Base-by-base conservation (phyloP, 163 green algal species). In the Chlorella variabilis region DNA sequence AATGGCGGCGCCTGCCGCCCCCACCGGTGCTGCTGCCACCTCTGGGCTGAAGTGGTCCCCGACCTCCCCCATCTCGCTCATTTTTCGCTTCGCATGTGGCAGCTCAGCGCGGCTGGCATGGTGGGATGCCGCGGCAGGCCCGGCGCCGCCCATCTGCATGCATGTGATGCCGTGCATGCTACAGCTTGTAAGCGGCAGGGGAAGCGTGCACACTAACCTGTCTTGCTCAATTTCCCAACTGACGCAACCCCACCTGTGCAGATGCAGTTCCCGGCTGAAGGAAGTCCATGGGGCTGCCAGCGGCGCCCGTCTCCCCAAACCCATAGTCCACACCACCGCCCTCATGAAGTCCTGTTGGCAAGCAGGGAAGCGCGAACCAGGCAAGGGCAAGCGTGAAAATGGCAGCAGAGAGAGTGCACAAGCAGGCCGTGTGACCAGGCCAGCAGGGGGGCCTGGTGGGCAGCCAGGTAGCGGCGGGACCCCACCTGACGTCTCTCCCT, bases 401-500 rank as follows among this genome's bases (percentile, higher is more conserved):
- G n/a, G n/a, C n/a, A n/a, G n/a, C n/a, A n/a, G n/a, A n/a, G n/a
- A 54, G 45, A 15, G 45, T 54, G 45, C 45, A 54, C 13, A 41
- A 78, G 20, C 21, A 34, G 67, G 71, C 25, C 71, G 23, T 42
- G 31, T 27, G 61, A 25, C 34, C 42, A 45, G 41, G 42, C 11
- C 67, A 58, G 39, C 74, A 54, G 39, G 17, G 41, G 17, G 39
- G 41, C 23, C 42, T 66, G 45, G 45, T 15, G 11, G 11, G 45
- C 45, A 54, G 15, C 45, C 45, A 54, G n/a, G 75, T 39, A 23
- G 15, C 41, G 41, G 51, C 48, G 45, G 25, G 34, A 58, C 17
- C 58, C 33, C 66, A 62, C 82, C 82, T 11, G 65, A 75, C 4
- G 82, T 83, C 42, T 87, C 82, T 11, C 82, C 82, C 42, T 87